Base-by-base conservation (phyloP, 148 eudicot genomes). In the Rhododendron mucronatum region DNA sequence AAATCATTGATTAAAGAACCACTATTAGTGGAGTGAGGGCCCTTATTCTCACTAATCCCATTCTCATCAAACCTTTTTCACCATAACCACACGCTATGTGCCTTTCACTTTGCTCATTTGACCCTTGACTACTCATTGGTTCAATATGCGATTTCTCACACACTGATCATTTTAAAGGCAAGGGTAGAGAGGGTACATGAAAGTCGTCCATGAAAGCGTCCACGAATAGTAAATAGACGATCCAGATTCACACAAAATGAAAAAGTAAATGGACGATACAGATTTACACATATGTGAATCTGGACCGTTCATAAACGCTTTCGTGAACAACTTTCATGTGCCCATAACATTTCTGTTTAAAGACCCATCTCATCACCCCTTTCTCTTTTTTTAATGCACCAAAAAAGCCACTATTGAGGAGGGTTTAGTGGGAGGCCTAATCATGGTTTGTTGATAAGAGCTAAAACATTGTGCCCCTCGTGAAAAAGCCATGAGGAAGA, bases 111-210 rank as follows among this genome's bases (percentile, higher is more conserved):
- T 85, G 83, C 30, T 67, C 47, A 44, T 48, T 80, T 80, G 83
- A 80, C 87, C 30, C 28, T 85, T 80, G 87, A 85, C 87, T 33
- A 13, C 87, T 30, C 47, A 63, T 30, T 73, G 74, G 59, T 77
- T 45, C 80, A 50, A 39, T 77, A 10, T 26, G 47, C 28, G n/a
- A 16, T 76, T 39, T 39, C 12, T 39, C 76, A 30, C 76, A 8
- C 33, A 33, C 39, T 71, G 39, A 15, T 33, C 39, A 71, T 71
- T 71, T 71, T 15, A 71, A 5, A 11, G 30, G 26, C 16, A 1
- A 5, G 7, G 45, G 8, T 41, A 6, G 45, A 41, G 6, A 41
- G 45, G 7, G 7, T 41, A 41, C 45, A 41, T 41, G 45, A 5
- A 41, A 41, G 0, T 41, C 6, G 7, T 41, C 45, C 45, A 41